Conservation (phyloP, 192 early-diverging fungal genomes). For the Glomus cerebriforme region DNA sequence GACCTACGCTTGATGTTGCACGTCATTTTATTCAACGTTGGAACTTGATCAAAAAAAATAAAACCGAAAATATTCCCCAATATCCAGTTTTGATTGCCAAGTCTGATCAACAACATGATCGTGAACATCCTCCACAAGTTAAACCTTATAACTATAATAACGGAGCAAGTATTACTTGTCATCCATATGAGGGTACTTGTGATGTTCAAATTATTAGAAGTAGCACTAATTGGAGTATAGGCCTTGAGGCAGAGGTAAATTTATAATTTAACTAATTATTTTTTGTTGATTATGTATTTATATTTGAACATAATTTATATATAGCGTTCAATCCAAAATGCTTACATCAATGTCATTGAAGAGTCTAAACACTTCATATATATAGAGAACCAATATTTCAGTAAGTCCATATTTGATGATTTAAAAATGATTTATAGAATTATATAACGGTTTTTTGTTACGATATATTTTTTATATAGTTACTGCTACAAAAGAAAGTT, state of each 20-base stretch:
- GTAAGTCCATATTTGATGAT: conserved; percentile 39
- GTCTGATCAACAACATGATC: conserved; percentile 51
- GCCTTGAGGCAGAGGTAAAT: conserved; percentile 55
- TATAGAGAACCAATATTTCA: conserved; percentile 95
- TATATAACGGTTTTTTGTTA: too few species aligned
- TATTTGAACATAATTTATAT: conserved; percentile 3
- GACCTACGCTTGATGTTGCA: conserved; percentile 78
- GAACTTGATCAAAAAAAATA: conserved; percentile 82
- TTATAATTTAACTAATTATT: too few species aligned
- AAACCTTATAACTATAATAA: conserved; percentile 32
- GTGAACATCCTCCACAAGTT: background rate
- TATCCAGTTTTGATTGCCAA: conserved; percentile 75
- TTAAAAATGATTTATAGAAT: too few species aligned
- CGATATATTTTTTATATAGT: conserved; percentile 37
- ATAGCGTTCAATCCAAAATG: conserved; percentile 78
- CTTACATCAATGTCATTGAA: conserved; percentile 76
- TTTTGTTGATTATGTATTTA: background rate
- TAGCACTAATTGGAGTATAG: conserved; percentile 70
- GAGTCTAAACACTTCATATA: conserved; percentile 86
- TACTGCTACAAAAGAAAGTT: conserved; percentile 48
- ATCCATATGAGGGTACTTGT: conserved; percentile 63
- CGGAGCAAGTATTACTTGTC: conserved; percentile 57
- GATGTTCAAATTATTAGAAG: conserved; percentile 71
- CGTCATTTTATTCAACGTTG: conserved; percentile 89
- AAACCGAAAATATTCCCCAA: conserved; percentile 57